Base-by-base conservation (phyloP, 371 early-diverging fungal species). In the Apophysomyces elegans region DNA sequence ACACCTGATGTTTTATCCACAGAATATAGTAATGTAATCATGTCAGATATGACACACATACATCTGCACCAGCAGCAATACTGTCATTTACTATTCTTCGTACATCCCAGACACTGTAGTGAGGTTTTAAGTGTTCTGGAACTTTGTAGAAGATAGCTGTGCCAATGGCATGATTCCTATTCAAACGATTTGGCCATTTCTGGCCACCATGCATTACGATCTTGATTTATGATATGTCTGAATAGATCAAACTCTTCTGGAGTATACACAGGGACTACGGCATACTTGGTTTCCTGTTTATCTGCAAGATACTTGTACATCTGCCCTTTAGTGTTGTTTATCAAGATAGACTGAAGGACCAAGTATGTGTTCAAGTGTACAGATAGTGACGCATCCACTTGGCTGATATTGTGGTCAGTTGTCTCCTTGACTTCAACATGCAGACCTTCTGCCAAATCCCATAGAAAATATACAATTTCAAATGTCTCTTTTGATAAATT, bases 241-340 rank as follows among this genome's bases (percentile, higher is more conserved):
- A 46, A 46, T 16, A 46, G 47, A 7, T 1, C 9, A 46, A 46
- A 46, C 47, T 46, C n/a, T 2, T 46, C 3, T 16, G 1, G n/a
- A 4, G 47, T 46, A 16, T 46, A 5, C 6, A 46, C 47, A 46
- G 47, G 16, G 47, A n/a, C 47, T 46, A 46, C 47, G n/a, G 47
- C 47, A n/a, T n/a, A 46, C 16, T 46, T 46, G 12, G 47, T 46
- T 46, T 0, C 47, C n/a, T 46, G 16, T 46, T 46, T 46, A 14
- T 46, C 47, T 6, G 16, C 47, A 46, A 46, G 47, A 4, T 46
- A 46, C 47, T 46, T 46, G 47, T 46, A 46, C 47, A 46, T 46
- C n/a, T 46, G 47, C 9, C n/a, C 47, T 46, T 46, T 46, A 4
- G 47, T 9, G 47, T 46, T 46, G 47, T 46, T 46, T 5, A 16